Evolutionary conservation across 1,284 basidiomycete genomes (phyloP), one percentile per base, ranked within the genome.

Genomic region (Melampsora medusae): DNA sequence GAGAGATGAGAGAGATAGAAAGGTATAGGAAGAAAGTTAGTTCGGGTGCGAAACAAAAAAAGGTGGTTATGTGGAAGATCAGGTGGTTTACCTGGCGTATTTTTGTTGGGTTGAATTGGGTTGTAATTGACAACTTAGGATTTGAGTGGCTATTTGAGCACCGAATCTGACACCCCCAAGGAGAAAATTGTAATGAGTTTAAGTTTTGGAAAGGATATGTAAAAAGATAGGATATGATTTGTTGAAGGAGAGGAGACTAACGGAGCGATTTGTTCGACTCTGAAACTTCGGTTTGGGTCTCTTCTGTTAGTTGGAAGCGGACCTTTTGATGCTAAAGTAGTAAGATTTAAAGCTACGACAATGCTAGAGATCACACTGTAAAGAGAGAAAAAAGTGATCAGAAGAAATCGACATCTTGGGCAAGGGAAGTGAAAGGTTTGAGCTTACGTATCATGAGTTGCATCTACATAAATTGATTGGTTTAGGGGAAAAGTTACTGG

Each of bases 381-480:
- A 0, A 42, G 10, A 70, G 19, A 25, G 46, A 9, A 33, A 28
- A 33, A 3, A 9, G 12, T 80, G 79, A 3, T 82, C 82, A n/a
- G n/a, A n/a, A 78, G 84, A 42, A 42, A 42, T 14, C 2, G 83
- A 77, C 82, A 83, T 12, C 81, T 83, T 70, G 83, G 84, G 77
- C 84, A 82, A 67, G 83, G 78, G 69, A 83, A 83, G 33, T 81
- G 81, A 68, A 10, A 80, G 77, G 5, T 38, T 22, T 35, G 50
- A n/a, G 28, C 53, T 22, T 22, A 59, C 53, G 80, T 78, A 67
- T 92, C 91, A 77, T 92, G 91, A 0, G 91, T 92, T 0, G 91
- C 91, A 81, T 93, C 91, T 3, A 92, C 92, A 79, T 93, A 95
- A 59, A 95, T 84, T 76, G 86, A 87, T 79, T 95, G 89, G 68